These are phyloP conservation scores for Kwoniella bestiolae DNA, from an alignment of 768 basidiomycete genomes.

Conservation along the genomic window DNA sequence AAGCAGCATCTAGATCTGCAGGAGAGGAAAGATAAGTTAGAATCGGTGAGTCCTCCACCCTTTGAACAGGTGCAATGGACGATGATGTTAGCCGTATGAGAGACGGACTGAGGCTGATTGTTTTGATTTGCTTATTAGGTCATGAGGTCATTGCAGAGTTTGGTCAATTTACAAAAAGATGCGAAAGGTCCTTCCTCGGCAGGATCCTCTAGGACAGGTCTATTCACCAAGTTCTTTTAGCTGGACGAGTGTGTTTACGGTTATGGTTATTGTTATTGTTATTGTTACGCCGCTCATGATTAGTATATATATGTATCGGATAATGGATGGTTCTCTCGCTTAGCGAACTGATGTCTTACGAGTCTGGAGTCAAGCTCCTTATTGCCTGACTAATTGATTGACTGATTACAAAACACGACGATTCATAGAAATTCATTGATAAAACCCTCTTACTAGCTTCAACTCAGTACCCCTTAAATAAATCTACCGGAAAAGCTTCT, in stretches of 20 bases:
- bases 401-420: too few species aligned
- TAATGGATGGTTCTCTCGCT: not conserved
- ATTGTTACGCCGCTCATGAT: constrained; percentile 18
- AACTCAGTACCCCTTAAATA: too few species aligned
- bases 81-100: too few species aligned
- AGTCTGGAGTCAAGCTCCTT: too few species aligned
- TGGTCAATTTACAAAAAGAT: constrained; percentile 85
- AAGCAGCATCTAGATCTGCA: constrained; percentile 87
- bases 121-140: constrained; percentile 62
- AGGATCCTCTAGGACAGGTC: constrained; percentile 30
- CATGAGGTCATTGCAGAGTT: constrained; percentile 91
- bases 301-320: constrained; percentile 15
- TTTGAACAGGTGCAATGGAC: too few species aligned
- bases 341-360: too few species aligned
- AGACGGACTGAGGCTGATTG: not conserved
- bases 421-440: too few species aligned
- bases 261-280: not conserved
- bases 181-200: constrained; percentile 59
- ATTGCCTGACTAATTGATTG: too few species aligned
- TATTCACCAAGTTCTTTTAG: constrained; percentile 57
- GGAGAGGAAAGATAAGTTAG: constrained; percentile 95
- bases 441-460: too few species aligned
- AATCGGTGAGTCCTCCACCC: constrained; percentile 81
- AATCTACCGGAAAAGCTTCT: too few species aligned
- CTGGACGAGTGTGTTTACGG: not conserved